phyloP scores from a whole-genome alignment of 176 grass and related monocot genomes.

The Paspalum notatum region DNA sequence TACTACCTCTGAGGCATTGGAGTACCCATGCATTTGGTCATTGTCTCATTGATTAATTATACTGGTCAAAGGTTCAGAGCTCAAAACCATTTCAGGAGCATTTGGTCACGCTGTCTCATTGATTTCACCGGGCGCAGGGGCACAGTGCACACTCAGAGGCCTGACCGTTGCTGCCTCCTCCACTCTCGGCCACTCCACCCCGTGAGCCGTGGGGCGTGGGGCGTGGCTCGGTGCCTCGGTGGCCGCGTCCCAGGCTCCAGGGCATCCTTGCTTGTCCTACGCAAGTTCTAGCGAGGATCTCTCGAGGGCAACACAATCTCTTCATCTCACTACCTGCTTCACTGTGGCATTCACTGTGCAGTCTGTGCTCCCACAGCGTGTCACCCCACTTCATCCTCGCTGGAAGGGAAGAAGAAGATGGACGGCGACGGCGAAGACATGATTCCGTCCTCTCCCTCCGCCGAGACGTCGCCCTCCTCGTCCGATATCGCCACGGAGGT shows the following conservation, averaged over 20 bases:
- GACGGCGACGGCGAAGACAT: conserved; percentile 47
- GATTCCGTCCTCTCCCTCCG: conserved; percentile 72
- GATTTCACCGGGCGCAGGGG: background rate
- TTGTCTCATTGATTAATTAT: background rate
- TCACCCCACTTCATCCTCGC: conserved; percentile 1
- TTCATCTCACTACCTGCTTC: background rate
- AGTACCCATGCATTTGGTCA: too few species aligned
- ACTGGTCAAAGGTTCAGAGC: conserved; percentile 18
- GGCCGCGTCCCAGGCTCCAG: background rate
- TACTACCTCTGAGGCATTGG: background rate
- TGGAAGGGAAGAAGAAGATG: conserved; percentile 41
- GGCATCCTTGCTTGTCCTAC: background rate
- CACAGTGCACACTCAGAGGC: background rate
- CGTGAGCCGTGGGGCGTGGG: too few species aligned
- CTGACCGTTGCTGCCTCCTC: conserved; percentile 33
- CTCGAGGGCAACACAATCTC: background rate
- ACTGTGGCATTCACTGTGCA: background rate
- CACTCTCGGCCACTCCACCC: too few species aligned
- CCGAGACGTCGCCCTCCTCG: conserved; percentile 72
- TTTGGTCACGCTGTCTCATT: background rate
- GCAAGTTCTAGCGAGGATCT: background rate
- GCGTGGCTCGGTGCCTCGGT: background rate
- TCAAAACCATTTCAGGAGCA: conserved; percentile 27
- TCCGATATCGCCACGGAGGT: conserved; percentile 92
- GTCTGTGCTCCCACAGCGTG: background rate